Base-by-base conservation (phyloP, 371 early-diverging fungal species). In the Mortierella polycephala region DNA sequence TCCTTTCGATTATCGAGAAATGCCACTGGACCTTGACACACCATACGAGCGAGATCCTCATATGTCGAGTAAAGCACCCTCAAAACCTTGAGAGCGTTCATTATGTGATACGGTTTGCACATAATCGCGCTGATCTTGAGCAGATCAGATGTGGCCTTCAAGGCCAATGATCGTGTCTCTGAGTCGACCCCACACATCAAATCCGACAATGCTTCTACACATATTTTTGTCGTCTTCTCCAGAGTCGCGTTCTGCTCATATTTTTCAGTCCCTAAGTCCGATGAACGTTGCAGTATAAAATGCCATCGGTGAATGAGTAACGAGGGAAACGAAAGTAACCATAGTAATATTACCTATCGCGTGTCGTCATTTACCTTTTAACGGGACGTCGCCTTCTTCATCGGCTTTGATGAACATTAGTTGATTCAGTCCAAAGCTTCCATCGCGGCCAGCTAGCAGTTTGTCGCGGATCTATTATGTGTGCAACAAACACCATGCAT, bases 41-140 rank as follows among this genome's bases (percentile, higher is more conserved):
- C 20, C 12, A 53, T 64, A 4, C 54, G 46, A 6, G 70, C 37
- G 8, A 71, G 7, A 49, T 63, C 64, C 47, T 71, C 68, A 44
- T 53, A 76, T 0, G 60, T 58, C 13, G 21, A 46, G 42, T 50
- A 67, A 3, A 76, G 62, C 0, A 56, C 64, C n/a, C 54, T 51
- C 61, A 76, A 7, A 10, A 71, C 54, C 5, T 60, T 67, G 57
- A 76, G 51, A 10, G 76, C 42, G 20, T 71, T 71, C 41, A 67
- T 52, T 10, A 57, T 60, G 21, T 66, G 75, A 46, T n/a, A 30
- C 4, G 67, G 75, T 51, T 75, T 75, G 16, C 66, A 20, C 46
- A 57, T 56, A 11, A 69, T n/a, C 23, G 69, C 21, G 41, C 75
- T 69, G 1, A 58, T 40, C 21, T 47, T 49, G 5, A 75, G 49